Evolutionary conservation across 371 early-diverging fungal species (phyloP).

Genomic region (Mortierella sp.): DNA sequence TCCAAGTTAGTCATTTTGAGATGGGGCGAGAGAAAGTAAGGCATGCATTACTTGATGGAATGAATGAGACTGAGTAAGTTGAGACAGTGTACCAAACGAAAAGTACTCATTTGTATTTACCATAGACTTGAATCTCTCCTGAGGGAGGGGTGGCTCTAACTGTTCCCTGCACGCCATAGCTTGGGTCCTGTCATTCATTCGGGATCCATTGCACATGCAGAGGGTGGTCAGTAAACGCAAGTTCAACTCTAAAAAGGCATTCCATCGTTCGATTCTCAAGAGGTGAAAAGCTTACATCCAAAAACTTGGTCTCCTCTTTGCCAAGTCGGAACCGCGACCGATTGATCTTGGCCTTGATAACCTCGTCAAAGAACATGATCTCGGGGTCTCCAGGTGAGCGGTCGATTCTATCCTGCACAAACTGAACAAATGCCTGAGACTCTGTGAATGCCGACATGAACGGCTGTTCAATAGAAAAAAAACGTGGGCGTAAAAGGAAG

Average conservation of each 20-base stretch:
- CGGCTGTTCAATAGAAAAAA: conserved; percentile 24
- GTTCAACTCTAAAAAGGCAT: neutral
- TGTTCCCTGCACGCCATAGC: conserved; percentile 31
- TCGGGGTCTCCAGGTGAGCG: conserved; percentile 78
- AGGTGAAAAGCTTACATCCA: conserved; percentile 64
- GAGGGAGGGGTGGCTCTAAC: conserved; percentile 29
- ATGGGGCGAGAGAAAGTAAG: neutral
- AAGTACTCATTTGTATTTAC: conserved; percentile 3
- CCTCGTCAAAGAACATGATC: conserved; percentile 86
- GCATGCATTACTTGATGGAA: neutral
- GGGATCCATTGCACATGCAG: neutral
- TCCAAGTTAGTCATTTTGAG: neutral
- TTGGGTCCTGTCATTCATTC: conserved; percentile 17
- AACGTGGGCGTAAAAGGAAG: neutral
- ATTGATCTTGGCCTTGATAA: conserved; percentile 85
- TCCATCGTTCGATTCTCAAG: neutral
- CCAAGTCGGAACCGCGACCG: conserved; percentile 80
- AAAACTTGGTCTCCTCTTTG: conserved; percentile 86
- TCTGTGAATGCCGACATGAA: conserved; percentile 75
- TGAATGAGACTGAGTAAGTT: neutral
- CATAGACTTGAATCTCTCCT: conserved; percentile 22
- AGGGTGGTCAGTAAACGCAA: neutral
- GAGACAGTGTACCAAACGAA: neutral
- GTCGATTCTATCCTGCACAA: conserved; percentile 79
- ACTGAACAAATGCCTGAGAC: conserved; percentile 88